Base-by-base conservation (phyloP, 257 asterid genomes). In the Thymus quinquecostatus region DNA sequence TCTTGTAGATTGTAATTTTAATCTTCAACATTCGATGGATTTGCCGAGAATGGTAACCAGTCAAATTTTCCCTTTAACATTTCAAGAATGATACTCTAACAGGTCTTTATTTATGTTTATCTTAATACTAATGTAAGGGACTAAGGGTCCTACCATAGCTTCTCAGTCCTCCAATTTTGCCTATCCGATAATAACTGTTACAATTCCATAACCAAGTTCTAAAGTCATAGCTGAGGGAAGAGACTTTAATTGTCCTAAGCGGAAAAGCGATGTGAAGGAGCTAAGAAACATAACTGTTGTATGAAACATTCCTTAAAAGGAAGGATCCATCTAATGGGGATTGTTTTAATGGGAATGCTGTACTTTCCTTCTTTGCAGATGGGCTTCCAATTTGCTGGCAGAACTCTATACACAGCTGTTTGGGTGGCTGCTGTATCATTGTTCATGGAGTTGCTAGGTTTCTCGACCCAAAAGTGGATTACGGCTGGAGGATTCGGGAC, bases 401-500 rank as follows among this genome's bases (percentile, higher is more conserved):
- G 84, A 86, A 90, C 98, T 61, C 76, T 92, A 50, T 86, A 83
- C 79, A 81, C 99, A 75, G 99, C 98, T 68, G 96, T 92, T 38
- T 95, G 98, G 99, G 91, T 95, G 49, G 98, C 99, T 54, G 95
- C 99, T n/a, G 76, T 86, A 55, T 89, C 98, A 67, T 85, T 95
- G 75, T 92, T 95, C 85, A 95, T 95, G 97, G 99, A 95, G 83
- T 83, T 95, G 89, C 86, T 92, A 74, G 99, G 99, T 67, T 95
- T 95, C 80, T 95, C 99, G 36, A 89, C 99, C 68, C 97, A 95
- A 77, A 95, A 71, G 81, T 92, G 96, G 98, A 72, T 95, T 60
- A 92, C 99, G 28, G 99, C 98, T 40, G 99, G 99, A 64, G 97
- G 99, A 49, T 92, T 95, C 63, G 99, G 98, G 68, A 92, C 99